These are phyloP conservation scores for Mallotus japonicus DNA, from an alignment of 441 rosid genomes.

Conservation along the genomic window DNA sequence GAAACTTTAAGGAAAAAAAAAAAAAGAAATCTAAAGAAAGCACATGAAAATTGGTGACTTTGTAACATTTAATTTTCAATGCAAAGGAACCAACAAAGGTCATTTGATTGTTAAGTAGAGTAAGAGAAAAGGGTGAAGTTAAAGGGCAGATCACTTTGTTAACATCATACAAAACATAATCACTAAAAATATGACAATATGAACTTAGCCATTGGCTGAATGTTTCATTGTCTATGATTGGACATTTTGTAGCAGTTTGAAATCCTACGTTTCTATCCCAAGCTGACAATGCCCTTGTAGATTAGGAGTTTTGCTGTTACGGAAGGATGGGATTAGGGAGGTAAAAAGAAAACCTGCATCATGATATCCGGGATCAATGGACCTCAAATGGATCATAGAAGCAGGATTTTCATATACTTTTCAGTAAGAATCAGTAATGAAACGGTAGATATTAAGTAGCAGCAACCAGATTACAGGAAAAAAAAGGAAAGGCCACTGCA, in stretches of 20 bases:
- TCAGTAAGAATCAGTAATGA: neutral
- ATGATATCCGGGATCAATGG: neutral
- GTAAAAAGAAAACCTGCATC: neutral
- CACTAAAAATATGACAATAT: neutral
- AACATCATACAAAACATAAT: slow-evolving; percentile 6
- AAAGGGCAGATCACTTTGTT: neutral
- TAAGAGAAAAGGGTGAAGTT: neutral
- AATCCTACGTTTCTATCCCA: neutral
- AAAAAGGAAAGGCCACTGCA: neutral
- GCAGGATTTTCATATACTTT: too few relatives aligned
- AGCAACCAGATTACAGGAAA: neutral
- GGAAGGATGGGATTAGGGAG: neutral
- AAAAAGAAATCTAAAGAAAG: too few relatives aligned
- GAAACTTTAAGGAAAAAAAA: neutral
- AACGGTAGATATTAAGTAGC: neutral
- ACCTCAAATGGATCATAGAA: neutral
- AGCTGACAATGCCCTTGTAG: neutral
- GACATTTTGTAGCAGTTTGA: neutral
- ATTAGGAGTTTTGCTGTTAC: neutral
- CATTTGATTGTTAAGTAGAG: neutral
- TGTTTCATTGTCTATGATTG: neutral
- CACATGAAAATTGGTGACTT: neutral
- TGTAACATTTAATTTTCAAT: neutral
- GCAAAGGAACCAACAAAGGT: neutral
- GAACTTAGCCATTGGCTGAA: neutral